These are phyloP conservation scores for Pachyrhizus erosus DNA, from an alignment of 306 rosid genomes.

Conservation along the genomic window DNA sequence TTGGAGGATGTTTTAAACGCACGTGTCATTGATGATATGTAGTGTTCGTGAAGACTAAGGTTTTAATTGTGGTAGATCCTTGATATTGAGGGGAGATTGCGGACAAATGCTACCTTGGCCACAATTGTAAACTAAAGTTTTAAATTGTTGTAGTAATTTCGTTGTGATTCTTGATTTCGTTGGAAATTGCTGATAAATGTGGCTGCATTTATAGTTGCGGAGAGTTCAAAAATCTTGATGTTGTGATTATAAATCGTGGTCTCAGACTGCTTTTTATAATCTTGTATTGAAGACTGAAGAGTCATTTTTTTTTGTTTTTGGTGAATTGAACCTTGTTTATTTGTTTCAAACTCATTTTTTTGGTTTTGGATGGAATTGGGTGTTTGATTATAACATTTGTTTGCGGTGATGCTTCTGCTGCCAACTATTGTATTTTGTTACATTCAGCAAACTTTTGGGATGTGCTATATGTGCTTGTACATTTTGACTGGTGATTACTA, in stretches of 20 bases:
- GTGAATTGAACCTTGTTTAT: background rate
- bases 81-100: background rate
- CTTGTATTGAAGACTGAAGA: background rate
- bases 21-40: background rate
- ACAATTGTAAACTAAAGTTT: background rate
- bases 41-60: background rate
- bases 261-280: background rate
- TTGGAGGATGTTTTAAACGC: background rate
- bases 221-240: background rate
- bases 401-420: constrained; percentile 7
- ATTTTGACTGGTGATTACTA: background rate
- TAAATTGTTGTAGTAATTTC: background rate
- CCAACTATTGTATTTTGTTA: background rate
- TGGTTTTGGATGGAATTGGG: background rate
- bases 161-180: background rate
- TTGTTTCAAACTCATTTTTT: background rate
- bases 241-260: background rate
- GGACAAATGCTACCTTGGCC: background rate
- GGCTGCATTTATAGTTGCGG: background rate
- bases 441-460: background rate
- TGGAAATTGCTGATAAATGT: background rate
- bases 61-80: background rate
- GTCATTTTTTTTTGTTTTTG: background rate
- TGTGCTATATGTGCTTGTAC: background rate
- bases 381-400: background rate